Conservation (phyloP, 2,329 filamentous ascomycete species). For the Coniochaeta sp. region DNA sequence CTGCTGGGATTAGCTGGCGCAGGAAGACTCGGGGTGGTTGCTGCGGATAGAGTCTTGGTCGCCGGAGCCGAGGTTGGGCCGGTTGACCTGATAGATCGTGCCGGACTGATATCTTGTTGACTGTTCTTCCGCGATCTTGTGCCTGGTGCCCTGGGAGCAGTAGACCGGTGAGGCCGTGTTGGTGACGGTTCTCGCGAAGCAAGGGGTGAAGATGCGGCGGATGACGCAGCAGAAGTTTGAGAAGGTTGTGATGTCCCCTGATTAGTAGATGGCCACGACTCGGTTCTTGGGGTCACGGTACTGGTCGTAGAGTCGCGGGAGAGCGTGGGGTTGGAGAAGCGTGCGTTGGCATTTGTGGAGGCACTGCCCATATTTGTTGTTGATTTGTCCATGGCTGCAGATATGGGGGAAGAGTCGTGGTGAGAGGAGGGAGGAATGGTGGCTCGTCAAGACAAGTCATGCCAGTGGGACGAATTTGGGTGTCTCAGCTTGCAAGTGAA, state of each 20-base stretch:
- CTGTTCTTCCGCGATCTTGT: slow-evolving; percentile 59
- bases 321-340: slow-evolving; percentile 10
- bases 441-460: slow-evolving; percentile 15
- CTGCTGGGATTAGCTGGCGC: slow-evolving; percentile 50
- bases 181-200: slow-evolving; percentile 40
- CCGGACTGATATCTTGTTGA: slow-evolving; percentile 55
- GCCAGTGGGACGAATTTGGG: slow-evolving; percentile 11
- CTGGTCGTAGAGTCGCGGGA: slow-evolving; percentile 17
- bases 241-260: slow-evolving; percentile 10
- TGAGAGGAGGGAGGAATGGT: slow-evolving; percentile 11
- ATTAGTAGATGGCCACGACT: slow-evolving; percentile 9
- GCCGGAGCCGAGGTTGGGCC: slow-evolving; percentile 54
- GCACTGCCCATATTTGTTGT: slow-evolving; percentile 1
- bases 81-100: slow-evolving; percentile 40
- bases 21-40: slow-evolving; percentile 57
- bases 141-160: slow-evolving; percentile 18
- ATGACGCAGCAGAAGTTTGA: slow-evolving; percentile 18
- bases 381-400: slow-evolving; percentile 6
- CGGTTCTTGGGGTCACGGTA: slow-evolving; percentile 13
- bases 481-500: slow-evolving; percentile 10
- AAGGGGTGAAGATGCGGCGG: slow-evolving; percentile 21
- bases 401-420: slow-evolving; percentile 6
- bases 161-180: slow-evolving; percentile 25
- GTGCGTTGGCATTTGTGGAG: slow-evolving; percentile 2
- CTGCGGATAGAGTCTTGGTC: slow-evolving; percentile 60